Conservation (phyloP, 306 rosid species). For the Quercus bicolor region DNA sequence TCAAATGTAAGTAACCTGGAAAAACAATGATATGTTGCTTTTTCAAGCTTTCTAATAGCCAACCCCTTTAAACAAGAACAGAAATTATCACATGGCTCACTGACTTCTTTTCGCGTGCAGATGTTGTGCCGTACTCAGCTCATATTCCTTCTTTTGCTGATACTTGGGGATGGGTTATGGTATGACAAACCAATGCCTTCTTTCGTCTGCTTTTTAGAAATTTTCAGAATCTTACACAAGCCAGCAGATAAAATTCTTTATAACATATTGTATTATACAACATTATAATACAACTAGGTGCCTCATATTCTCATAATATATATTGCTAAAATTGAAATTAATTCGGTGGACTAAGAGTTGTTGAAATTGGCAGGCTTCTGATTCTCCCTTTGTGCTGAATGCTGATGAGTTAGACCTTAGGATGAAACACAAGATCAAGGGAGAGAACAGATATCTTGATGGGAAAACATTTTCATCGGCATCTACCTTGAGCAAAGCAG, state of each 20-base stretch:
- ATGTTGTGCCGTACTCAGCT: conserved; percentile 95
- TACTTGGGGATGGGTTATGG: conserved; percentile 99
- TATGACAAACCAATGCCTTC: conserved; percentile 25
- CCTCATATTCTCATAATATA: too few species aligned
- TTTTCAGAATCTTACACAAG: neutral
- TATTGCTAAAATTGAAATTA: neutral
- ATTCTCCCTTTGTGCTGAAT: conserved; percentile 56
- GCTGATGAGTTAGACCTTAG: conserved; percentile 77
- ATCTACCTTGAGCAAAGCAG: conserved; percentile 88
- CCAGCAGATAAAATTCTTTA: too few species aligned
- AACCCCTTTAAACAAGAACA: too few species aligned
- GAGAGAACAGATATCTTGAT: conserved; percentile 82
- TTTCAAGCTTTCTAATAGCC: neutral
- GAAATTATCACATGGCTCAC: neutral
- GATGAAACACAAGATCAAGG: conserved; percentile 66
- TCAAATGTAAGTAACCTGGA: conserved; percentile 61
- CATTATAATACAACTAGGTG: too few species aligned
- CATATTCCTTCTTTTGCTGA: conserved; percentile 97
- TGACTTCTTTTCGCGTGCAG: conserved; percentile 36
- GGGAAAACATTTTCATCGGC: conserved; percentile 88
- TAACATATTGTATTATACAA: too few species aligned
- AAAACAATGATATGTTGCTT: neutral
- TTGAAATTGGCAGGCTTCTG: conserved; percentile 59
- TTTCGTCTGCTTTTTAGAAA: neutral
- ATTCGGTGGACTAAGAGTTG: neutral